phyloP scores from a whole-genome alignment of 306 rosid species.

The Castanospermum australe region DNA sequence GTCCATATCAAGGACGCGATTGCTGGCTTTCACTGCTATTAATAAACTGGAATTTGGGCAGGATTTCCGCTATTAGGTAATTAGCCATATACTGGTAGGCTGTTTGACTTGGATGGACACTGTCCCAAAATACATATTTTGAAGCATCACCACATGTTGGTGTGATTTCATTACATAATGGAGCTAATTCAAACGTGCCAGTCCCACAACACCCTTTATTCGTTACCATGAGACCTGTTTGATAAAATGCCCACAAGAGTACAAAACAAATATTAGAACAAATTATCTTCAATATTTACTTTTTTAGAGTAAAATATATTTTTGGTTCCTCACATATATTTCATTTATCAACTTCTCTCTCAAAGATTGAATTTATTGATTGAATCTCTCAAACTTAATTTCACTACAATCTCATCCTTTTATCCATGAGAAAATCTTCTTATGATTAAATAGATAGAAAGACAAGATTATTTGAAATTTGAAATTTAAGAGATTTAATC shows the following conservation, averaged over 20 bases:
- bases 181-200: conserved; percentile 41
- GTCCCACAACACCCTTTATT: conserved; percentile 53
- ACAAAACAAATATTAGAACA: not conserved
- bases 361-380: no score
- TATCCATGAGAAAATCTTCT: no score
- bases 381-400: no score
- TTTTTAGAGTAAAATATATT: no score
- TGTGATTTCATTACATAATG: conserved; percentile 35
- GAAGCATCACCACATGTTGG: conserved; percentile 36
- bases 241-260: not conserved
- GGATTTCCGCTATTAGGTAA: conserved; percentile 20
- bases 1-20: not conserved
- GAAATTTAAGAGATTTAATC: no score
- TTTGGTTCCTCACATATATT: no score
- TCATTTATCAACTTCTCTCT: no score
- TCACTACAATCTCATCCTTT: no score
- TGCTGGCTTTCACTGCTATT: not conserved
- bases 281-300: not conserved
- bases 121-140: conserved; percentile 55
- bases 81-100: conserved; percentile 34
- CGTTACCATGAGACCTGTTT: conserved; percentile 46
- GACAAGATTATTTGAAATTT: no score
- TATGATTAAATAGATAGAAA: no score
- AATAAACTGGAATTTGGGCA: conserved; percentile 25
- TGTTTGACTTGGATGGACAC: conserved; percentile 52